Percentiles rank a stretch among this genome's conserved stretches.
phyloP scores from a whole-genome alignment of 495 filamentous ascomycete species.

The Aspergillus affinis region DNA sequence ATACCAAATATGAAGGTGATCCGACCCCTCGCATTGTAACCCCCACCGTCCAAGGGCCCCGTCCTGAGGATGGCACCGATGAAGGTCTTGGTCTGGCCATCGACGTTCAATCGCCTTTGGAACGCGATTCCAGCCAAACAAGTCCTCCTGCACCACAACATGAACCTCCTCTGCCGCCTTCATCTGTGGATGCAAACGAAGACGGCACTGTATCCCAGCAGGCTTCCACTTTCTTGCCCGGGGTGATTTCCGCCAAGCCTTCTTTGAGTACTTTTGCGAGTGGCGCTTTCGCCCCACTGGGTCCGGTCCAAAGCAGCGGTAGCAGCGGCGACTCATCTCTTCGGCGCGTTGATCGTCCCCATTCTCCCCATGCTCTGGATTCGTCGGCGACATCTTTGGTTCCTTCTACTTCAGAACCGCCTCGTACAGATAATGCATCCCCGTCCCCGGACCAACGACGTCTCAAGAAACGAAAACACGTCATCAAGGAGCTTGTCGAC shows the following conservation, averaged over 20 bases:
- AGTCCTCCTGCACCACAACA: conserved; percentile 37
- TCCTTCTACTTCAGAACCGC: conserved; percentile 31
- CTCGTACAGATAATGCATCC: conserved; percentile 31
- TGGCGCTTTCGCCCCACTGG: conserved; percentile 51
- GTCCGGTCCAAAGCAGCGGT: conserved; percentile 57
- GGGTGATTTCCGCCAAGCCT: conserved; percentile 37
- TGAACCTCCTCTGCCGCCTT: conserved; percentile 36
- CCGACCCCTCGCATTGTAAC: conserved; percentile 27
- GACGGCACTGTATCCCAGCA: not conserved
- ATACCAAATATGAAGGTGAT: conserved; percentile 22
- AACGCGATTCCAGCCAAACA: conserved; percentile 24
- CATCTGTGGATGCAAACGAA: not conserved
- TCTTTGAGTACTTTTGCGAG: conserved; percentile 32
- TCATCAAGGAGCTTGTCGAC: conserved; percentile 88
- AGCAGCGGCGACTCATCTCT: conserved; percentile 46
- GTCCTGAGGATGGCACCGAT: conserved; percentile 13
- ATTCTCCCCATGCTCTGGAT: conserved; percentile 36
- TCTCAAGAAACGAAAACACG: conserved; percentile 65
- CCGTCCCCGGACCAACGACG: conserved; percentile 57
- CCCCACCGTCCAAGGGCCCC: conserved; percentile 12
- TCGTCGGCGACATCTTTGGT: conserved; percentile 45
- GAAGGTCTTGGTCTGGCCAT: conserved; percentile 40
- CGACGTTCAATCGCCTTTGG: conserved; percentile 32
- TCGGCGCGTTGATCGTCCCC: conserved; percentile 31
- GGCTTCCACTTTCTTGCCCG: conserved; percentile 25